Conservation (phyloP, 192 early-diverging fungal species). For the Pilobolus umbonatus region DNA sequence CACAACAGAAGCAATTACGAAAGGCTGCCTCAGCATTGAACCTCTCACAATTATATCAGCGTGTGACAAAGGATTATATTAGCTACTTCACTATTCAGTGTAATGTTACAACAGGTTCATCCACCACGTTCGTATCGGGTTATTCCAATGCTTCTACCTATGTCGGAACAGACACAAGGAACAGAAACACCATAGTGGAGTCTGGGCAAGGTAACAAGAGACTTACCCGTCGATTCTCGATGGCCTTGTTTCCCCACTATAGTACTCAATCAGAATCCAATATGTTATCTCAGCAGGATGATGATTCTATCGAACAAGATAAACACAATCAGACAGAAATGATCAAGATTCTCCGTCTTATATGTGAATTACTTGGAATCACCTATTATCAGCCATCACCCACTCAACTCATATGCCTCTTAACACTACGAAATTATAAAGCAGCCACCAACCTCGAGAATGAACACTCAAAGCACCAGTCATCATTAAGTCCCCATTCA, state of each 20-base stretch:
- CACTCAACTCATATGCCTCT: slow-evolving; percentile 18
- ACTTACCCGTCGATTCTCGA: slow-evolving; percentile 5
- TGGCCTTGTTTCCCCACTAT: slow-evolving; percentile 9
- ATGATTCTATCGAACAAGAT: neutral
- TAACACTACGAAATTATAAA: slow-evolving; percentile 23
- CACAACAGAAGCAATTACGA: neutral
- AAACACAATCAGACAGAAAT: slow-evolving; percentile 6
- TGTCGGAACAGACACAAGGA: neutral
- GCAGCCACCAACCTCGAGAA: too few relatives aligned
- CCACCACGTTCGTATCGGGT: slow-evolving; percentile 2
- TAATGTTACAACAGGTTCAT: neutral
- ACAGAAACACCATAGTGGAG: neutral
- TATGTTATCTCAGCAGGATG: neutral
- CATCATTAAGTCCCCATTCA: neutral
- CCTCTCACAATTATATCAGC: slow-evolving; percentile 22
- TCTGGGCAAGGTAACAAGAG: neutral
- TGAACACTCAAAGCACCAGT: too few relatives aligned
- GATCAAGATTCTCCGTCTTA: slow-evolving; percentile 9
- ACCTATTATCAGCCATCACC: slow-evolving; percentile 20
- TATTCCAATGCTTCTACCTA: neutral
- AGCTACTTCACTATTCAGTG: slow-evolving; percentile 25
- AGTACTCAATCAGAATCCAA: neutral
- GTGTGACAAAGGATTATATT: slow-evolving; percentile 26
- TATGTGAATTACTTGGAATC: slow-evolving; percentile 30
- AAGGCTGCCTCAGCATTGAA: slow-evolving; percentile 13